These are phyloP conservation scores for Saturnispora bothae DNA, from an alignment of 805 yeast genomes.

Conservation along the genomic window DNA sequence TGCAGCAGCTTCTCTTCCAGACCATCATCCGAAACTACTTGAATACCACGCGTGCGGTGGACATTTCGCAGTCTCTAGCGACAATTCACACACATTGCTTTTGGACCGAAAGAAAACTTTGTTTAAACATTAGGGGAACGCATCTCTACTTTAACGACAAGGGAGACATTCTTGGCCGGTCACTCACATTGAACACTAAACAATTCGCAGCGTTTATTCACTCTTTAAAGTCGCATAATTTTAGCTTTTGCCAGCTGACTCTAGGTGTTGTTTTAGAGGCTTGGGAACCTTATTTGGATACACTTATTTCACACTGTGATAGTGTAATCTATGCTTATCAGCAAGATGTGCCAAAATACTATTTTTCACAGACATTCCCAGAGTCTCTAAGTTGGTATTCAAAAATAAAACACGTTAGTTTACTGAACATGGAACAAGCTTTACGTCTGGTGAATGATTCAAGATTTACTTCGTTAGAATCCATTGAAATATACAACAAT, in stretches of 20 bases:
- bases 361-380: constrained; percentile 1
- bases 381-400: constrained; percentile 3
- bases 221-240: neutral
- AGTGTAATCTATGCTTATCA: constrained; percentile 3
- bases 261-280: constrained; percentile 3
- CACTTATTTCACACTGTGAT: constrained; percentile 1
- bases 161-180: constrained; percentile 3
- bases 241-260: neutral
- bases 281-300: constrained; percentile 1
- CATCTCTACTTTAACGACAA: constrained; percentile 2
- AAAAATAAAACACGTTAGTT: constrained; percentile 1
- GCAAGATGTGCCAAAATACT: neutral
- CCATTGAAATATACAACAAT: constrained; percentile 4
- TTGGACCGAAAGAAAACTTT: constrained; percentile 1
- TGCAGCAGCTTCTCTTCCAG: neutral
- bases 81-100: neutral
- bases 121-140: constrained; percentile 2
- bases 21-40: neutral
- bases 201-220: neutral
- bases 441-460: neutral
- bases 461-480: constrained; percentile 1
- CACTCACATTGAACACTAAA: neutral
- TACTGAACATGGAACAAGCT: constrained; percentile 4
- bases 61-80: neutral
- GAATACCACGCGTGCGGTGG: constrained; percentile 1